Evolutionary conservation across 768 basidiomycete genomes (phyloP).

Genomic region (Lactarius pseudohatsudake): DNA sequence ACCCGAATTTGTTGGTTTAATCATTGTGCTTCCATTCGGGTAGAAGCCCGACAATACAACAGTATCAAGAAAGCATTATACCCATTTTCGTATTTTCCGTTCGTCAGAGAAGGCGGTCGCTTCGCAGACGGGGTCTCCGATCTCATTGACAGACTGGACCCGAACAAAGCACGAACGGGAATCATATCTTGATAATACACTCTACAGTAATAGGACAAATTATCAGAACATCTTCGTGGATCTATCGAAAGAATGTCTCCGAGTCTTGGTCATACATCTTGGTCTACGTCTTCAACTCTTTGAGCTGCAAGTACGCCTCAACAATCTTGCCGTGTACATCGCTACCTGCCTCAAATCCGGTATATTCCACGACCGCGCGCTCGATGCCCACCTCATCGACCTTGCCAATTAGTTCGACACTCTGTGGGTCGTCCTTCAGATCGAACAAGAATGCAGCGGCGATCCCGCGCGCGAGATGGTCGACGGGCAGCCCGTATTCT

Average conservation of each 20-base stretch:
- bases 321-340: conserved; percentile 31
- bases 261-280: background rate
- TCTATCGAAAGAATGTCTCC: background rate
- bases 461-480: conserved; percentile 37
- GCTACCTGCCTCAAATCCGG: conserved; percentile 33
- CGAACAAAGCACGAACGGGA: background rate
- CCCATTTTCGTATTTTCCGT: background rate
- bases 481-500: conserved; percentile 35
- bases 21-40: background rate
- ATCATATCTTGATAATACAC: background rate
- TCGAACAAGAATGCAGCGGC: conserved; percentile 40
- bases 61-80: background rate
- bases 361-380: conserved; percentile 34
- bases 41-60: background rate
- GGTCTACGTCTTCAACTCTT: conserved; percentile 2
- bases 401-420: conserved; percentile 35
- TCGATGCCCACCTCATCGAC: conserved; percentile 35
- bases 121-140: background rate
- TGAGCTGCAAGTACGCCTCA: conserved; percentile 30
- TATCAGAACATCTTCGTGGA: background rate
- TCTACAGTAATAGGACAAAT: background rate
- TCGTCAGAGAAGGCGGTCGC: background rate
- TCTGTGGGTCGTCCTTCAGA: conserved; percentile 38
- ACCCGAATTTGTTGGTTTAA: background rate
- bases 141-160: background rate